phyloP scores from a whole-genome alignment of 176 grass and related monocot species.

The Zoysia pacifica region DNA sequence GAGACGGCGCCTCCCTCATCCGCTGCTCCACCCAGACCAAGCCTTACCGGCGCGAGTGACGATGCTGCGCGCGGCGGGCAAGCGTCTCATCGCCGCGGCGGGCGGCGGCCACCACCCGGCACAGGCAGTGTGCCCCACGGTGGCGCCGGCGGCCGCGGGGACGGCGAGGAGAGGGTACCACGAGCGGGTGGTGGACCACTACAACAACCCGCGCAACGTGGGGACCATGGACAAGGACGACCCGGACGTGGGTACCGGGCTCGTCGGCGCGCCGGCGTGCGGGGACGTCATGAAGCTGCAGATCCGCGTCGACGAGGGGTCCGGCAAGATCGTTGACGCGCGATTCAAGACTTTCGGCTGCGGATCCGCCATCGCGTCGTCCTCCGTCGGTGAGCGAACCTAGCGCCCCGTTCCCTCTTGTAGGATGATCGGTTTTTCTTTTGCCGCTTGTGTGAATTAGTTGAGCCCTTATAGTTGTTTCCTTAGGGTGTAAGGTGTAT shows the following conservation, averaged over 20 bases:
- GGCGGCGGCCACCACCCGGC: neutral
- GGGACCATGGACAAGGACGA: constrained; percentile 90
- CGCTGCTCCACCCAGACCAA: too few relatives aligned
- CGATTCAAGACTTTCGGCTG: constrained; percentile 98
- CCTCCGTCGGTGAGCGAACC: constrained; percentile 68
- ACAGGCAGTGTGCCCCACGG: neutral
- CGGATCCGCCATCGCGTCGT: constrained; percentile 90
- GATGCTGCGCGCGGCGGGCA: constrained; percentile 47
- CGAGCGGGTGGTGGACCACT: constrained; percentile 94
- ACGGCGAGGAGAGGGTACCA: constrained; percentile 55
- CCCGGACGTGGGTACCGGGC: constrained; percentile 67
- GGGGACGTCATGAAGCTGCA: constrained; percentile 98
- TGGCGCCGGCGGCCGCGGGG: neutral
- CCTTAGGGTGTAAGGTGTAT: too few relatives aligned
- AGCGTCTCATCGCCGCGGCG: constrained; percentile 14
- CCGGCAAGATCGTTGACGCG: constrained; percentile 77
- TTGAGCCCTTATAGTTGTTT: too few relatives aligned
- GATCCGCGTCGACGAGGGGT: constrained; percentile 73
- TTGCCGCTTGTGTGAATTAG: neutral
- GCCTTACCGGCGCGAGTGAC: neutral
- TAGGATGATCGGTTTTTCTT: neutral
- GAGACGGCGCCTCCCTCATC: constrained; percentile 22
- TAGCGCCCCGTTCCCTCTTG: neutral
- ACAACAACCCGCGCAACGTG: constrained; percentile 90
- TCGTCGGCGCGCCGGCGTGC: constrained; percentile 90